Evolutionary conservation across 331 rosid genomes (phyloP).

Genomic region (Erythrophleum ivorense): DNA sequence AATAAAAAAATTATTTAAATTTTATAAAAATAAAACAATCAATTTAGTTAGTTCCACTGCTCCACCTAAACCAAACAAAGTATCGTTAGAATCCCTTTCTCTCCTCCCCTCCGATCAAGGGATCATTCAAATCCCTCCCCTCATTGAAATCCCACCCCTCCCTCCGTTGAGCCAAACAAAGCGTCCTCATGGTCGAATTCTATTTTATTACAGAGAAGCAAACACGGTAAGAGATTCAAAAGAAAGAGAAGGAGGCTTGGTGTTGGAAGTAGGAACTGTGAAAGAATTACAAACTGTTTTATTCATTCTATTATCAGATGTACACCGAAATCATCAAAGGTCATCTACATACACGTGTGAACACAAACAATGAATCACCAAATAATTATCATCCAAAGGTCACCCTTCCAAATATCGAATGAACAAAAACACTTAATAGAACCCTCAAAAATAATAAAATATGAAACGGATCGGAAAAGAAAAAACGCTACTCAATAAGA

Average conservation of each 20-base stretch:
- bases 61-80: too few species aligned
- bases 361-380: conserved; percentile 42
- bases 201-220: not conserved
- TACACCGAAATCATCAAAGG: conserved; percentile 45
- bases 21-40: too few species aligned
- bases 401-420: conserved; percentile 34
- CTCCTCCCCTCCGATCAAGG: too few species aligned
- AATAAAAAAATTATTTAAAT: too few species aligned
- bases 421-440: conserved; percentile 20
- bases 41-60: too few species aligned
- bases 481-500: conserved; percentile 13
- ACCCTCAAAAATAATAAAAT: not conserved
- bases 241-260: not conserved
- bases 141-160: too few species aligned
- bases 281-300: conserved; percentile 54
- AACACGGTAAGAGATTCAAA: not conserved
- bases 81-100: too few species aligned
- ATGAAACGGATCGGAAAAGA: not conserved
- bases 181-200: not conserved
- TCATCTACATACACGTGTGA: conserved; percentile 51
- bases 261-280: not conserved
- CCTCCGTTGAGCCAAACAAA: too few species aligned
- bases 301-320: conserved; percentile 48
- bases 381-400: conserved; percentile 37
- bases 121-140: too few species aligned